A percentile compares a stretch with the other conserved stretches of the same genome.
These are phyloP conservation scores for Aspergillus tanneri DNA, from an alignment of 2,329 filamentous ascomycete species.

Conservation along the genomic window DNA sequence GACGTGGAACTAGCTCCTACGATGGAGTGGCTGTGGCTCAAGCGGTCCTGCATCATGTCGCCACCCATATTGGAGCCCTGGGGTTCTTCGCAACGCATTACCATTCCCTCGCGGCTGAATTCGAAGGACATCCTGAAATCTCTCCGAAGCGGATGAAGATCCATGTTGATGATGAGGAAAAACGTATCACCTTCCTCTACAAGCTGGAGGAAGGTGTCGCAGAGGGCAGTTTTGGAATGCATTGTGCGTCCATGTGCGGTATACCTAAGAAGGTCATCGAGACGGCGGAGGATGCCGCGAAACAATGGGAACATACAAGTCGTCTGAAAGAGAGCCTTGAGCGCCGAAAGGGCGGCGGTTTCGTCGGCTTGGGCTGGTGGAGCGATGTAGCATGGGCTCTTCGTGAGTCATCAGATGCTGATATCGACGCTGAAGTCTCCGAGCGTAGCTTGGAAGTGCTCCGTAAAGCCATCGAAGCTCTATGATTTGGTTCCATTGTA, in stretches of 20 bases:
- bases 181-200: slow-evolving; percentile 94
- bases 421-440: slow-evolving; percentile 36
- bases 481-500: slow-evolving; percentile 38
- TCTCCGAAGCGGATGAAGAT: slow-evolving; percentile 88
- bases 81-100: slow-evolving; percentile 99
- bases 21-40: slow-evolving; percentile 96
- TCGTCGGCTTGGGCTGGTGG: slow-evolving; percentile 79
- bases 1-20: slow-evolving; percentile 90
- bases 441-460: slow-evolving; percentile 58
- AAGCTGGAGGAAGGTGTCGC: slow-evolving; percentile 90
- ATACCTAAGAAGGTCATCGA: slow-evolving; percentile 81
- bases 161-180: slow-evolving; percentile 78
- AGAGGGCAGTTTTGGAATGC: slow-evolving; percentile 97
- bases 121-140: slow-evolving; percentile 85
- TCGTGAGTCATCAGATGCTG: slow-evolving; percentile 47
- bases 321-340: slow-evolving; percentile 85
- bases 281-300: slow-evolving; percentile 81
- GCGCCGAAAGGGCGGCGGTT: slow-evolving; percentile 72
- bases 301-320: slow-evolving; percentile 93
- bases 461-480: slow-evolving; percentile 55
- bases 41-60: slow-evolving; percentile 93
- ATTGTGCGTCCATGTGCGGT: slow-evolving; percentile 97
- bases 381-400: slow-evolving; percentile 83
- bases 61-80: slow-evolving; percentile 85
- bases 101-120: slow-evolving; percentile 88